Percentiles rank a stretch among this genome's conserved stretches.
Evolutionary conservation across 805 yeast genomes (phyloP).

Genomic region (Metschnikowia colocasiae): DNA sequence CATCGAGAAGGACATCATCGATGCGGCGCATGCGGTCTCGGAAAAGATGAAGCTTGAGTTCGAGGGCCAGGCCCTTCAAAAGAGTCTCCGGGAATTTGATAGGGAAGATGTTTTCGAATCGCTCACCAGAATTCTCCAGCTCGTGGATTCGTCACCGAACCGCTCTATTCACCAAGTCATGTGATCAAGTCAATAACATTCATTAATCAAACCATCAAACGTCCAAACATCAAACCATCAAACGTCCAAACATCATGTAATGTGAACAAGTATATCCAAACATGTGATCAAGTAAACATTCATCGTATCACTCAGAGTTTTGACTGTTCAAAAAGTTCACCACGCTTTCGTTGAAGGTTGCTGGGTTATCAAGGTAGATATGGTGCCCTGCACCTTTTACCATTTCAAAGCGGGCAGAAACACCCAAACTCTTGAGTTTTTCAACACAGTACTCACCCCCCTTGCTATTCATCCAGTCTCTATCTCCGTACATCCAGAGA

Average conservation of each 20-base stretch:
- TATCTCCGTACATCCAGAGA: constrained; percentile 40
- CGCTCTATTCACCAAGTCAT: too few species aligned
- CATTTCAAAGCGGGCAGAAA: constrained; percentile 19
- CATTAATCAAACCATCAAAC: not conserved
- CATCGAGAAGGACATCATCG: constrained; percentile 46
- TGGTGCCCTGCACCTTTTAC: constrained; percentile 42
- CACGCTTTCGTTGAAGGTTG: constrained; percentile 25
- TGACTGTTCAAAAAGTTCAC: constrained; percentile 21
- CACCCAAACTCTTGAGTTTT: constrained; percentile 19
- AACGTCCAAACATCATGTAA: not conserved
- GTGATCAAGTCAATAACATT: too few species aligned
- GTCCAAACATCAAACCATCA: not conserved
- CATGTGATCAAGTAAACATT: not conserved
- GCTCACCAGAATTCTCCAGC: not conserved
- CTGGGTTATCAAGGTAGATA: constrained; percentile 40
- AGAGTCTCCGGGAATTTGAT: constrained; percentile 2
- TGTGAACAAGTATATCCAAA: not conserved
- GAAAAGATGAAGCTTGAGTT: constrained; percentile 26
- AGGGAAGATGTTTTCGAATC: constrained; percentile 3
- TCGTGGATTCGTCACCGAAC: not conserved
- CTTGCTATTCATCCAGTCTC: constrained; percentile 41
- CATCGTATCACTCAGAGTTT: too few species aligned
- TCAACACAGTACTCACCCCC: constrained; percentile 36
- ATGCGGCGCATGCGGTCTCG: constrained; percentile 41
- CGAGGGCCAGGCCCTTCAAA: constrained; percentile 17